These are phyloP conservation scores for Fusarium nygamai DNA, from an alignment of 2,329 filamentous ascomycete genomes.

Conservation along the genomic window DNA sequence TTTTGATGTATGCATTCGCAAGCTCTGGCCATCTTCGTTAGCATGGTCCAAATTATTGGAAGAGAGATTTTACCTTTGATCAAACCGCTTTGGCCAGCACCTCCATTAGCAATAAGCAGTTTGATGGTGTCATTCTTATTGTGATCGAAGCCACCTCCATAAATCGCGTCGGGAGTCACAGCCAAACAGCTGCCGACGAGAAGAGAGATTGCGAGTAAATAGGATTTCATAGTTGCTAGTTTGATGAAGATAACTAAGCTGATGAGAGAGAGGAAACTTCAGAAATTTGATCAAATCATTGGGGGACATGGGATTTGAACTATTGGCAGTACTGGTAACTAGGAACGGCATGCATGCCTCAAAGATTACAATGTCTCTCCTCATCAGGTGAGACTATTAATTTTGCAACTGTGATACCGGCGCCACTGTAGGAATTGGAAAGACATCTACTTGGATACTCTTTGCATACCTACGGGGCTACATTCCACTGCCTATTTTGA, in stretches of 20 bases:
- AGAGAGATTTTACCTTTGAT: conserved; percentile 32
- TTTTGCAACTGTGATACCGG: not conserved
- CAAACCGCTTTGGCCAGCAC: conserved; percentile 51
- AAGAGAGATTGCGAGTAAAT: not conserved
- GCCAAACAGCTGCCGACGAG: not conserved
- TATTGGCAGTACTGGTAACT: not conserved
- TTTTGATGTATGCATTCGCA: conserved; percentile 43
- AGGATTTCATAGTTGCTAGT: not conserved
- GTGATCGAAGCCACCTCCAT: conserved; percentile 31
- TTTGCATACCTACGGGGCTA: too few species aligned
- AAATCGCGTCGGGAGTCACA: conserved; percentile 30
- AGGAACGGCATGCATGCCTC: not conserved
- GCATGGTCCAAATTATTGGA: not conserved
- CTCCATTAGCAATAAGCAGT: conserved; percentile 49
- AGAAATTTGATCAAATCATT: not conserved
- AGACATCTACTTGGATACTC: not conserved
- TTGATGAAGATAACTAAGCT: too few species aligned
- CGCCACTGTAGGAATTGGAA: not conserved
- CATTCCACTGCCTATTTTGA: too few species aligned
- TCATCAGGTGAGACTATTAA: not conserved
- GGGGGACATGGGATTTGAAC: not conserved
- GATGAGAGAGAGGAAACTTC: rapidly evolving
- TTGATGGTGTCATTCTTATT: conserved; percentile 19
- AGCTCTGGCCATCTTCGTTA: conserved; percentile 23
- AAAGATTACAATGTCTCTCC: not conserved